Conservation (phyloP, 768 basidiomycete genomes). For the Rhodocollybia butyracea region DNA sequence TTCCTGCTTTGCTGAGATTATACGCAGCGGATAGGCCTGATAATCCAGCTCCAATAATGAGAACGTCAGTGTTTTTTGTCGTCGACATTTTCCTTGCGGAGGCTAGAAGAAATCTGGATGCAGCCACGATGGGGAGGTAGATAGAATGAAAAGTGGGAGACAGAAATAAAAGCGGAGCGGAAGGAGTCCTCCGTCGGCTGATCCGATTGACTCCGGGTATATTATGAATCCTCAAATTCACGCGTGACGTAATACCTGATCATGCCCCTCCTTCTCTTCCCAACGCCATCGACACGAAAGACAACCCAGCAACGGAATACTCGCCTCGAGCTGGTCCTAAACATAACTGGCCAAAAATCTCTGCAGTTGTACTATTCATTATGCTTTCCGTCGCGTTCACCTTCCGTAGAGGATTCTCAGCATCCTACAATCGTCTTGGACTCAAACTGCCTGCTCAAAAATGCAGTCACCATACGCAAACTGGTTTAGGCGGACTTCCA, state of each 20-base stretch:
- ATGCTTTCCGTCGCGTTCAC: constrained; percentile 2
- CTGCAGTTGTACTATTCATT: not conserved
- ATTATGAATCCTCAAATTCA: too few species aligned
- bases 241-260: too few species aligned
- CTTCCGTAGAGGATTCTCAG: not conserved
- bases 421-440: not conserved
- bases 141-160: not conserved
- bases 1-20: constrained; percentile 1
- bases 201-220: too few species aligned
- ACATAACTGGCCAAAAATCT: not conserved
- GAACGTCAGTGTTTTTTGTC: not conserved
- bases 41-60: constrained; percentile 3
- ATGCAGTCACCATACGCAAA: not conserved
- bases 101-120: not conserved
- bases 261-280: too few species aligned
- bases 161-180: not conserved
- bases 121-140: not conserved
- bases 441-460: not conserved
- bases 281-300: too few species aligned
- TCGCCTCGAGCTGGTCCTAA: not conserved
- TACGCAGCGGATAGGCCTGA: constrained; percentile 4
- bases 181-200: too few species aligned
- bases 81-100: not conserved
- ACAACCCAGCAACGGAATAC: too few species aligned
- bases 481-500: constrained; percentile 25